phyloP scores from a whole-genome alignment of 306 rosid genomes.

The Argentina anserina region DNA sequence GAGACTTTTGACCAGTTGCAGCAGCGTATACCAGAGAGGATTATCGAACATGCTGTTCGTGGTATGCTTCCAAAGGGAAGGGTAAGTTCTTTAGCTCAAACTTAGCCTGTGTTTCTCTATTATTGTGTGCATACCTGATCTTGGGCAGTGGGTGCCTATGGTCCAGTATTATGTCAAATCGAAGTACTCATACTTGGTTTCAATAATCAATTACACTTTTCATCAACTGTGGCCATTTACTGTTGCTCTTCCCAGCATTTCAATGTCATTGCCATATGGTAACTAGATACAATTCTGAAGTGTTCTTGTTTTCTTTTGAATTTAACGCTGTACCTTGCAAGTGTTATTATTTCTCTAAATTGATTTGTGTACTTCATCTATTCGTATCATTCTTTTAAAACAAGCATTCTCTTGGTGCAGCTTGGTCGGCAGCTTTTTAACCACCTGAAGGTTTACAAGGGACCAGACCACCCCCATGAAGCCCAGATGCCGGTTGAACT shows the following conservation, averaged over 20 bases:
- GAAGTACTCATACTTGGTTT: background rate
- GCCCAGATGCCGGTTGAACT: slow-evolving; percentile 80
- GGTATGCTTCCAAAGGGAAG: slow-evolving; percentile 99
- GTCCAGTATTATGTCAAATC: background rate
- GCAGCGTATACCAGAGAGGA: slow-evolving; percentile 91
- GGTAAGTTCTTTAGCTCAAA: slow-evolving; percentile 51
- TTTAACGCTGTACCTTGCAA: background rate
- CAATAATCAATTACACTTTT: background rate
- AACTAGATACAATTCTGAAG: background rate
- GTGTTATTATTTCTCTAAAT: background rate
- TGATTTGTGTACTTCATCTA: background rate
- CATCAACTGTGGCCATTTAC: background rate
- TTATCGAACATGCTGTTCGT: slow-evolving; percentile 94
- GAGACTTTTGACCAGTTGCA: slow-evolving; percentile 95
- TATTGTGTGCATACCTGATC: background rate
- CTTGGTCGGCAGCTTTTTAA: slow-evolving; percentile 91
- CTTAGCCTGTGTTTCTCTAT: background rate
- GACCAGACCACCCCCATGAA: slow-evolving; percentile 87
- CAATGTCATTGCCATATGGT: background rate
- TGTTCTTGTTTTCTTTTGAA: background rate
- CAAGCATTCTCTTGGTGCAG: slow-evolving; percentile 43
- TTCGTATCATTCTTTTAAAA: background rate
- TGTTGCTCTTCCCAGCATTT: background rate
- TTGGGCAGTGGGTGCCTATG: background rate
- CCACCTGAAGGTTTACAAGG: slow-evolving; percentile 87